Evolutionary conservation across 75 land plant species (phyloP), one percentile per base, ranked within the genome.

Genomic region (Ceratopteris richardii): DNA sequence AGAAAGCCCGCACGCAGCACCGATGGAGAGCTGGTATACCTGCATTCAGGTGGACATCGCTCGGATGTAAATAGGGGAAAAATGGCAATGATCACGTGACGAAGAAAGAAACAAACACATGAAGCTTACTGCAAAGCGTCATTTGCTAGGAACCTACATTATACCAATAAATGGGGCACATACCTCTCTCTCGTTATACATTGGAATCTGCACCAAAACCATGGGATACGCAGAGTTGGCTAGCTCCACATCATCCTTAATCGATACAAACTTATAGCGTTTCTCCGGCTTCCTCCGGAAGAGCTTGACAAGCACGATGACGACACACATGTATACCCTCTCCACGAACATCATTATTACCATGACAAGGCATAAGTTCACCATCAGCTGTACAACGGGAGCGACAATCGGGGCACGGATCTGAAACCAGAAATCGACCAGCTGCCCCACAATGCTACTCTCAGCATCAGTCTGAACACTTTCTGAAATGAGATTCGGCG

Each of bases 1-100:
- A 24, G 85, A 77, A 12, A 84, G 74, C 4, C 84, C 91, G 59
- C 91, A 87, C 0, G 91, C 91, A 47, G 88, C 91, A 27, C 88
- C 84, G 12, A 87, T 87, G 12, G 91, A 87, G n/a, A 87, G 58
- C 59, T 87, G 91, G 42, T 80, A 87, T 48, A 87, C 91, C 89
- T 86, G 72, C 61, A 25, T 4, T n/a, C n/a, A 19, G 36, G 41
- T 14, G 12, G 30, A 37, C 1, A 3, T n/a, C n/a, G n/a, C n/a
- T n/a, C n/a, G n/a, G n/a, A n/a, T n/a, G 39, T 36, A 37, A 11
- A 23, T 51, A 31, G 14, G 2, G 22, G 37, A 25, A 5, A 46
- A 23, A 44, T 44, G 30, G 7, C 44, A 61, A 44, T 9, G 19
- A 27, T n/a, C n/a, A n/a, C n/a, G n/a, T n/a, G n/a, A n/a, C n/a